phyloP scores from a whole-genome alignment of 768 basidiomycete genomes.

The Termitomyces bulborhizus region DNA sequence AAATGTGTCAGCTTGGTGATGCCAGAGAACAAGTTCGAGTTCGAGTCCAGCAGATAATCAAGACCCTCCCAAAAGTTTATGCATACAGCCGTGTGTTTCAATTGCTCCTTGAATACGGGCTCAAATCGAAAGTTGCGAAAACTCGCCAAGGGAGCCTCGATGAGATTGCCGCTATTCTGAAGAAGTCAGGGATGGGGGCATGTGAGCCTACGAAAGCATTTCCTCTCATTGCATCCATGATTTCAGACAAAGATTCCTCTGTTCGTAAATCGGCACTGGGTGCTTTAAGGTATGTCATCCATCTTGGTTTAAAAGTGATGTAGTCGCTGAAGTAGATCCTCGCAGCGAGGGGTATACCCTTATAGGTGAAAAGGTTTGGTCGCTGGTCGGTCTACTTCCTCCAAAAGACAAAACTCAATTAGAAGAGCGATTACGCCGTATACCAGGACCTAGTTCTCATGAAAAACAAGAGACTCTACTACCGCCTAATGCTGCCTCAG shows the following conservation, averaged over 20 bases:
- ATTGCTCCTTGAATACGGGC: constrained; percentile 79
- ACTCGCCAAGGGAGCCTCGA: constrained; percentile 85
- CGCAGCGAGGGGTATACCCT: constrained; percentile 74
- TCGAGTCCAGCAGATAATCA: constrained; percentile 81
- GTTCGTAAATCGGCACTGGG: constrained; percentile 85
- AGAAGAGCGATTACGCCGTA: constrained; percentile 81
- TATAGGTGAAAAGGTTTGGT: constrained; percentile 84
- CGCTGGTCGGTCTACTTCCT: constrained; percentile 64
- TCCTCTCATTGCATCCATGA: constrained; percentile 67
- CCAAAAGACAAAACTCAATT: constrained; percentile 90
- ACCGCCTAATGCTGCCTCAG: constrained; percentile 16
- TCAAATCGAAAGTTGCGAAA: constrained; percentile 88
- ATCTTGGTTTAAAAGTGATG: background rate
- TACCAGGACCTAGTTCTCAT: constrained; percentile 58
- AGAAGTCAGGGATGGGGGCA: constrained; percentile 74
- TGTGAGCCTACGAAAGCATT: constrained; percentile 82
- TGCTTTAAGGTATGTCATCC: constrained; percentile 56
- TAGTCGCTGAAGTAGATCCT: constrained; percentile 7
- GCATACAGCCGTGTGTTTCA: constrained; percentile 91
- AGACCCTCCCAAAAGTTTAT: constrained; percentile 82
- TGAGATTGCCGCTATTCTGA: constrained; percentile 71
- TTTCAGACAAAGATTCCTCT: constrained; percentile 84
- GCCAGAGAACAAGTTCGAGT: constrained; percentile 74
- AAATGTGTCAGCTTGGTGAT: constrained; percentile 76
- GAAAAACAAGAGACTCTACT: constrained; percentile 28